phyloP scores from a whole-genome alignment of 106 monocot species.

The Chionographis japonica region DNA sequence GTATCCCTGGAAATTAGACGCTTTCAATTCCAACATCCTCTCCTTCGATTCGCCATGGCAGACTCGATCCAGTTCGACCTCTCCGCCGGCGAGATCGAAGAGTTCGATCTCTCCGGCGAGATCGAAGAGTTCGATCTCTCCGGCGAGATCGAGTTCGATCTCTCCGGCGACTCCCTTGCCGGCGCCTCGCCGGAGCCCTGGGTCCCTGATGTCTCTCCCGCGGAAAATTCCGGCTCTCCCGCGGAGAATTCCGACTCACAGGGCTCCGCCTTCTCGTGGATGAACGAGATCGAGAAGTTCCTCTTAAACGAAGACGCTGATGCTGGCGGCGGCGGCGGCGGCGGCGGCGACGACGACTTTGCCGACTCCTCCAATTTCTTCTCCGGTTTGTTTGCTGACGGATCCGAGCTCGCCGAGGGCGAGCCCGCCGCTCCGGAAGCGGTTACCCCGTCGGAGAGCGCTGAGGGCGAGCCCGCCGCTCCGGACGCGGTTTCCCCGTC shows the following conservation, averaged over 20 bases:
- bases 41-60: no score
- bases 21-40: no score
- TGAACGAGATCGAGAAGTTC: constrained; percentile 36
- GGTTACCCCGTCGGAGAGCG: constrained; percentile 4
- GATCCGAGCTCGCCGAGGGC: not conserved
- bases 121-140: not conserved
- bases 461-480: not conserved
- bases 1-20: not conserved
- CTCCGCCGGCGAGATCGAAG: not conserved
- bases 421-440: constrained; percentile 1
- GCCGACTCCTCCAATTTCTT: constrained; percentile 7
- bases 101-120: not conserved
- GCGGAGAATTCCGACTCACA: not conserved
- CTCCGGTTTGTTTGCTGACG: constrained; percentile 19
- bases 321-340: not conserved
- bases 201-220: not conserved
- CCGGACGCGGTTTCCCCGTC: constrained; percentile 2
- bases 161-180: not conserved
- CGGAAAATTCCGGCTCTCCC: not conserved
- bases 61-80: not conserved
- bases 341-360: not conserved
- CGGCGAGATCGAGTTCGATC: constrained; percentile 11
- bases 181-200: constrained; percentile 9
- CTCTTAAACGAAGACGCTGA: constrained; percentile 25
- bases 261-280: constrained; percentile 2